These are phyloP conservation scores for Stereocaulon alpinum DNA, from an alignment of 495 filamentous ascomycete genomes.

Conservation along the genomic window DNA sequence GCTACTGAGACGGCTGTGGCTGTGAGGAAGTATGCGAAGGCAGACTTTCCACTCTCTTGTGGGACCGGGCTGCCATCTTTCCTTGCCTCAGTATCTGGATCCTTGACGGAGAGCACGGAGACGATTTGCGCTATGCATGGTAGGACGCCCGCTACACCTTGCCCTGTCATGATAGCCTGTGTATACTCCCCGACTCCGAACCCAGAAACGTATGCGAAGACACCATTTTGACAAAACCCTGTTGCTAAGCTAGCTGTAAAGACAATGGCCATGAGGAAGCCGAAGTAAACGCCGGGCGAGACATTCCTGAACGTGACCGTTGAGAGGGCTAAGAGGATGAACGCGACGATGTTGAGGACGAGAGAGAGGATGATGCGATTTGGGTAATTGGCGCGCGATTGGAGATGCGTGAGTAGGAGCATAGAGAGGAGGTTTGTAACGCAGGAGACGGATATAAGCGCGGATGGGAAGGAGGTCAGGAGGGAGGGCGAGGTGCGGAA, in stretches of 20 bases:
- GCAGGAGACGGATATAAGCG: conserved; percentile 78
- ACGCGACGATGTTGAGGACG: conserved; percentile 58
- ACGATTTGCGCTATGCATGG: conserved; percentile 78
- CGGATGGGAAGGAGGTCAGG: conserved; percentile 70
- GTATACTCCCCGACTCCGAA: conserved; percentile 66
- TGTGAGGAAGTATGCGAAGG: conserved; percentile 85
- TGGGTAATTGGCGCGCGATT: conserved; percentile 72
- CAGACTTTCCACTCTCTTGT: conserved; percentile 50
- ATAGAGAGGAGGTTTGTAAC: conserved; percentile 66
- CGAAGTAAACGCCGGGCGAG: conserved; percentile 57
- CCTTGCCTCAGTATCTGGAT: conserved; percentile 15
- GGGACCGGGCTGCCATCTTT: conserved; percentile 16
- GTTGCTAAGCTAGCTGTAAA: conserved; percentile 63
- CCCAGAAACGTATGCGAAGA: conserved; percentile 81
- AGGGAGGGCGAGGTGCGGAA: conserved; percentile 63
- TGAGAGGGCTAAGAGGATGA: conserved; percentile 68
- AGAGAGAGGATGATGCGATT: conserved; percentile 68
- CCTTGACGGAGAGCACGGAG: conserved; percentile 61
- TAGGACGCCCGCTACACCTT: conserved; percentile 84
- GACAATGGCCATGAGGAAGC: conserved; percentile 77
- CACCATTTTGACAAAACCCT: conserved; percentile 84
- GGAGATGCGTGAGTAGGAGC: conserved; percentile 64
- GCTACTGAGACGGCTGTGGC: conserved; percentile 55
- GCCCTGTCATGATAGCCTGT: conserved; percentile 92
- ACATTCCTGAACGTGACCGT: conserved; percentile 54